These are phyloP conservation scores for Trichoderma sp. DNA, from an alignment of 2,329 filamentous ascomycete genomes.

Conservation along the genomic window DNA sequence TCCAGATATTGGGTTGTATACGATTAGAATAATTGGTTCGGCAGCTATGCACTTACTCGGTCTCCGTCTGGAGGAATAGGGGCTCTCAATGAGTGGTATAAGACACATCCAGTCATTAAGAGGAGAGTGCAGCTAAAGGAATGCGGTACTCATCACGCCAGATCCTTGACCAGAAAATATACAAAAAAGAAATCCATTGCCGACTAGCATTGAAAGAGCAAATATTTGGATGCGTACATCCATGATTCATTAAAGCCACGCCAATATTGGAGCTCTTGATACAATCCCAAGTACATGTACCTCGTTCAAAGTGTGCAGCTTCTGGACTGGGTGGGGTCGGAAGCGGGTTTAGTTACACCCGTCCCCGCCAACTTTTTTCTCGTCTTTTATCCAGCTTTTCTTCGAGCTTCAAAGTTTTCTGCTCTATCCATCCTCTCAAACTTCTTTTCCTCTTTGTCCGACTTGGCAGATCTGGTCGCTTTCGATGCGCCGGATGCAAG, in stretches of 20 bases:
- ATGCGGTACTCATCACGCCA: neutral
- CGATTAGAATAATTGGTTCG: neutral
- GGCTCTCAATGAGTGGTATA: neutral
- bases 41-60: neutral
- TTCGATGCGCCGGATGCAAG: neutral
- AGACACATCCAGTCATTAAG: neutral
- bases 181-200: neutral
- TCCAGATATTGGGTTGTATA: neutral
- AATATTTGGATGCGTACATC: neutral
- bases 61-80: neutral
- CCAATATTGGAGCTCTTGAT: neutral
- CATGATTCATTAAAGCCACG: neutral
- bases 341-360: constrained; percentile 16
- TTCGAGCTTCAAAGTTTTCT: neutral
- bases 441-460: neutral
- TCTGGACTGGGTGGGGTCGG: neutral
- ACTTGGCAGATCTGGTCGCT: neutral
- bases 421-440: neutral
- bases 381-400: neutral
- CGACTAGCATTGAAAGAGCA: neutral
- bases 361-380: neutral
- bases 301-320: neutral
- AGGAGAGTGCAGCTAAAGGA: neutral
- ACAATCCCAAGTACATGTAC: neutral
- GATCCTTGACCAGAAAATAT: neutral